Evolutionary conservation across 2,329 filamentous ascomycete genomes (phyloP).

Genomic region (Ceratocystis cacaofunesta): DNA sequence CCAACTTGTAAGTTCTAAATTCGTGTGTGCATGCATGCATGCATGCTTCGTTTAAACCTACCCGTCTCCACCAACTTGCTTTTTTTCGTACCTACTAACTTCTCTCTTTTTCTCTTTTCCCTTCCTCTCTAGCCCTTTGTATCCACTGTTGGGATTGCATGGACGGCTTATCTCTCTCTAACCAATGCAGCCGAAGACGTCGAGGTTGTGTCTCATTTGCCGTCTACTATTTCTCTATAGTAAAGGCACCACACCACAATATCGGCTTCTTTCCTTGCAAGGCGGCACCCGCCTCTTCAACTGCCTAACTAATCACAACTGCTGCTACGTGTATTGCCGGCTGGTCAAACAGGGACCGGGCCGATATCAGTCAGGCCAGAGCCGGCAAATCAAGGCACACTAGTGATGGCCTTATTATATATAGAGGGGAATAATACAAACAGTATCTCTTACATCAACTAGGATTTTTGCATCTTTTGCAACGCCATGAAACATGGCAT

Average conservation of each 20-base stretch:
- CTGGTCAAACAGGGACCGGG: slow-evolving; percentile 7
- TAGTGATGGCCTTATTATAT: neutral
- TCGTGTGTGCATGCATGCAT: no score
- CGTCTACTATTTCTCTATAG: neutral
- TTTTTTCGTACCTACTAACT: neutral
- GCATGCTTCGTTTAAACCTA: no score
- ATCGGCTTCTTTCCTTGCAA: no score
- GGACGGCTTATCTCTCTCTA: slow-evolving; percentile 91
- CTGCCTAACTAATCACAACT: neutral
- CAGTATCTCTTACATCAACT: neutral
- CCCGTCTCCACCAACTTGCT: no score
- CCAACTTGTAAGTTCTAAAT: slow-evolving; percentile 60
- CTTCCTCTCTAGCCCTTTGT: slow-evolving; percentile 61
- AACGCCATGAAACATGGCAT: neutral
- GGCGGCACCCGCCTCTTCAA: no score
- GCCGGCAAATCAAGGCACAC: neutral
- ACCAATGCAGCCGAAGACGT: slow-evolving; percentile 72
- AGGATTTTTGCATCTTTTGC: neutral
- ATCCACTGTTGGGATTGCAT: slow-evolving; percentile 86
- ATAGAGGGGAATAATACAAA: neutral
- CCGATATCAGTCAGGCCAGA: neutral
- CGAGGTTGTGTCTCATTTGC: neutral
- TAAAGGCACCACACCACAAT: neutral
- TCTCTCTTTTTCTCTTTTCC: neutral
- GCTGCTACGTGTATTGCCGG: neutral